Conservation (phyloP, 140 eudicot genomes). For the Oenanthe javanica region DNA sequence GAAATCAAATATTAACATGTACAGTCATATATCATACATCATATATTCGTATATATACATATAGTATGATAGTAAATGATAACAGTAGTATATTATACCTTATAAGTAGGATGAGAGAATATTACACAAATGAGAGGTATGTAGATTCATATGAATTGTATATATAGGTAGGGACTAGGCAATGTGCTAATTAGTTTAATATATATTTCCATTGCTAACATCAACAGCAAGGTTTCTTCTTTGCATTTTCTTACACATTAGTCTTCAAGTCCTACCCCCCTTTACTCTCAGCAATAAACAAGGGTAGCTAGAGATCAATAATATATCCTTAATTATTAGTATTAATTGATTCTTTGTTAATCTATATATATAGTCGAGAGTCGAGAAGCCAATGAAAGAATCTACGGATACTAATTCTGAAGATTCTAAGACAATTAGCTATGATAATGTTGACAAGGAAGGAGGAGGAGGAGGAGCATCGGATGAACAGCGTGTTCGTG, state of each 20-base stretch:
- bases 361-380: background rate
- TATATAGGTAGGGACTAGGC: background rate
- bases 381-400: constrained; percentile 21
- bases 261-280: background rate
- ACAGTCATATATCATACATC: too few species aligned
- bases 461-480: constrained; percentile 9
- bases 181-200: background rate
- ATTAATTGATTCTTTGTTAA: too few species aligned
- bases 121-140: too few species aligned
- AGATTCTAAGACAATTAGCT: constrained; percentile 27
- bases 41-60: too few species aligned
- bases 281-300: background rate
- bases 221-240: background rate
- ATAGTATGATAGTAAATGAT: too few species aligned
- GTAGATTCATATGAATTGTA: too few species aligned
- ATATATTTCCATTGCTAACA: background rate
- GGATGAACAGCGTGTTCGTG: background rate
- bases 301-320: background rate
- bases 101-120: too few species aligned
- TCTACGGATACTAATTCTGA: constrained; percentile 18
- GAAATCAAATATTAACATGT: too few species aligned
- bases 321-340: background rate
- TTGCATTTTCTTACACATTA: background rate
- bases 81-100: too few species aligned
- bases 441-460: constrained; percentile 13